A percentile compares a stretch with the other conserved stretches of the same genome.
These are phyloP conservation scores for Medicago truncatula DNA, from an alignment of 306 rosid species.

Conservation along the genomic window DNA sequence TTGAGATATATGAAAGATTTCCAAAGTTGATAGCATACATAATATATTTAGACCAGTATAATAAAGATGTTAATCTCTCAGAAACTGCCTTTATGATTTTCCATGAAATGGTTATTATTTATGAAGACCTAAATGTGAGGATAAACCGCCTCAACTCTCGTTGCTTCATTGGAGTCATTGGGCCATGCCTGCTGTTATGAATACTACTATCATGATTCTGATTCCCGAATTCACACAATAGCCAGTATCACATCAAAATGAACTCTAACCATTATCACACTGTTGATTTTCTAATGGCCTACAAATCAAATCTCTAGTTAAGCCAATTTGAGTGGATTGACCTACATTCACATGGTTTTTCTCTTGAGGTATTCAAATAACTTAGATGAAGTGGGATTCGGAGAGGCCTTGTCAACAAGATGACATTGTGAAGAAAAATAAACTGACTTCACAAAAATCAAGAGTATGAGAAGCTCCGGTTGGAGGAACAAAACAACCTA, in stretches of 20 bases:
- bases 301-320: constrained; percentile 14
- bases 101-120: constrained; percentile 18
- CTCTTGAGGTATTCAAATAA: constrained; percentile 10
- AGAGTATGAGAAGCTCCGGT: constrained; percentile 3
- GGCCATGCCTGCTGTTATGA: constrained; percentile 10
- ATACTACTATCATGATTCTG: constrained; percentile 7
- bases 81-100: neutral
- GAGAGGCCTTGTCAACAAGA: neutral
- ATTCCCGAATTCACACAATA: constrained; percentile 1
- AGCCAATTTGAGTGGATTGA: constrained; percentile 15
- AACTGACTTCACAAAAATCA: constrained; percentile 24
- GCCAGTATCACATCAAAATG: neutral
- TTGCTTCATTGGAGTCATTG: neutral
- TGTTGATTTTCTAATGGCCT: constrained; percentile 4
- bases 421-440: neutral
- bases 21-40: constrained; percentile 23
- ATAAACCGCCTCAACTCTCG: neutral
- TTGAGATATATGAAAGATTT: constrained; percentile 17
- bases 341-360: neutral
- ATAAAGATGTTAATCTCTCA: constrained; percentile 5
- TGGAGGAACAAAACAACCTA: constrained; percentile 31
- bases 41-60: constrained; percentile 4
- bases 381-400: constrained; percentile 5
- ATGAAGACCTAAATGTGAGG: constrained; percentile 1
- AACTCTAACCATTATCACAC: neutral